Percentiles rank a stretch among this genome's conserved stretches.
phyloP scores from a whole-genome alignment of 2,329 filamentous ascomycete genomes.

The Davidsoniella eucalypti region DNA sequence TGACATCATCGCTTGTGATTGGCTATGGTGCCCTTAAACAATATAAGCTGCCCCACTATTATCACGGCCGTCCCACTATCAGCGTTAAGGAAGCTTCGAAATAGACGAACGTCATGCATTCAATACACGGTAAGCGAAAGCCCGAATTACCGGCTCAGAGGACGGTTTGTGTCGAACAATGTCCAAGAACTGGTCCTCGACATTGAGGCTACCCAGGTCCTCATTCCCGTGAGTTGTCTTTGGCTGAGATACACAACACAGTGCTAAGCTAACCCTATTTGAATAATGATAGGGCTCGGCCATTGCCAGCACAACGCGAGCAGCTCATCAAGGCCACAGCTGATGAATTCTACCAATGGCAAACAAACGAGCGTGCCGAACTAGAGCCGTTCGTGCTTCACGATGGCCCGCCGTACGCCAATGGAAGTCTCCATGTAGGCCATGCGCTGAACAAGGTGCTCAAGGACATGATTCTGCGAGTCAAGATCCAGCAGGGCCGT shows the following conservation, averaged over 20 bases:
- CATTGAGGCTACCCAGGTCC: constrained; percentile 58
- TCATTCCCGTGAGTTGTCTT: constrained; percentile 44
- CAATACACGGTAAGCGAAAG: too few relatives aligned
- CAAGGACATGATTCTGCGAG: constrained; percentile 81
- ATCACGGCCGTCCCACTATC: constrained; percentile 1
- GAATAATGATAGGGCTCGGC: constrained; percentile 29
- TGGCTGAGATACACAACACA: neutral
- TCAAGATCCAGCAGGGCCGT: constrained; percentile 59
- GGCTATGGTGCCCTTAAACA: neutral
- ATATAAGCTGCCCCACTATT: neutral
- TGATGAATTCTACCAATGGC: constrained; percentile 83
- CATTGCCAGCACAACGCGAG: constrained; percentile 30
- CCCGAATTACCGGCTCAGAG: neutral
- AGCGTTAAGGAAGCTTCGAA: neutral
- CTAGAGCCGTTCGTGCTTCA: constrained; percentile 62
- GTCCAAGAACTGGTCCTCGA: constrained; percentile 54
- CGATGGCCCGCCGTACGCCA: constrained; percentile 94
- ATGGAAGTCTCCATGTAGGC: constrained; percentile 78
- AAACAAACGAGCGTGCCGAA: constrained; percentile 40
- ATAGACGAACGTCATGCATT: neutral
- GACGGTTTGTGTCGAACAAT: constrained; percentile 16
- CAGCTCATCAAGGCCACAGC: constrained; percentile 60
- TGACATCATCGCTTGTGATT: constrained; percentile 1
- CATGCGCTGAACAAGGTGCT: constrained; percentile 95
- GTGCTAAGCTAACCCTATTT: neutral